Base-by-base conservation (phyloP, 2,329 filamentous ascomycete genomes). In the Chrysoporthe cubensis region DNA sequence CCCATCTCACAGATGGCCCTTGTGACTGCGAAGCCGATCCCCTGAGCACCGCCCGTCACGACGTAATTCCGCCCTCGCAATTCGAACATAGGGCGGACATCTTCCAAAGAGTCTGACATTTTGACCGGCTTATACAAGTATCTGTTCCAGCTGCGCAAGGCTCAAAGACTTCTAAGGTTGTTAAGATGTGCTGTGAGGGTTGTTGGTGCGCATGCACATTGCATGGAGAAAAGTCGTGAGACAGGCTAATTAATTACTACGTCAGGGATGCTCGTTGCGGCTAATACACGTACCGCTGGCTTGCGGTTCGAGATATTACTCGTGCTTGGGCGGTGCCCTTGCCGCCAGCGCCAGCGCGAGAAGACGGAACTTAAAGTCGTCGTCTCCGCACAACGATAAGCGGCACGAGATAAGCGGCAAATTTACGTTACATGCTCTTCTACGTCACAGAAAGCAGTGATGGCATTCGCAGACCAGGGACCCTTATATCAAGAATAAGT, bases 1-100 rank as follows among this genome's bases (percentile, higher is more conserved):
- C 78, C 80, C 74, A 80, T 78, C 40, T 81, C 78, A 50, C 75
- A 77, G 16, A 81, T 79, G 4, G 79, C 79, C 11, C 76, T 74
- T 0, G 76, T 75, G 7, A 75, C 72, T 13, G 79, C 78, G 44
- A 78, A 79, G 1, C 80, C 79, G 48, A 81, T 80, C 6, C 80
- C 80, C 42, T 79, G 77, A 6, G 75, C 78, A 43, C 80, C 80
- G 4, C 79, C 80, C 0, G 79, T 81, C 37, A 81, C 72, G 34
- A 81, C 71, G 73, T 77, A 80, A 71, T 76, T 80, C 65, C 76
- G 75, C 14, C 72, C 73, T 4, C 66, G 71, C 37, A 80, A 73
- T 71, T 78, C 77, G 67, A 80, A 80, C 69, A 72, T 72, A 9
- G 73, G 72, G 66, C 73, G 75, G 46, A 76, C 73, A 66, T 74